These are phyloP conservation scores for Pseudocercospora fijiensis DNA, from an alignment of 2,329 filamentous ascomycete genomes.

Conservation along the genomic window DNA sequence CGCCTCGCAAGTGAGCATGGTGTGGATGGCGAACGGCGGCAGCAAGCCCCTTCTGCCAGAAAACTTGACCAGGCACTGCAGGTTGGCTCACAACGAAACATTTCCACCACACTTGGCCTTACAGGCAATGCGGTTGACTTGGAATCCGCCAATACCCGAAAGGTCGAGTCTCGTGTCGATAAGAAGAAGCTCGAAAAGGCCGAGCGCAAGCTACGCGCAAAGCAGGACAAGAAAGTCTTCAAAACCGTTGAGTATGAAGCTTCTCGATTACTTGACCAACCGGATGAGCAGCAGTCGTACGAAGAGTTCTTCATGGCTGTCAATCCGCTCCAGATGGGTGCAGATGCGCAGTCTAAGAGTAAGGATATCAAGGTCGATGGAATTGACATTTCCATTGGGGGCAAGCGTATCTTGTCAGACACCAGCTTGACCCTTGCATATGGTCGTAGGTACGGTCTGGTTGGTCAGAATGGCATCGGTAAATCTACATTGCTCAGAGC, in stretches of 20 bases:
- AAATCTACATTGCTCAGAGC: conserved; percentile 84
- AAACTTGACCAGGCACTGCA: conserved; percentile 93
- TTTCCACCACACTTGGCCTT: conserved; percentile 91
- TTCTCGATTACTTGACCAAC: conserved; percentile 79
- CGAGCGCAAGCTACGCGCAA: conserved; percentile 93
- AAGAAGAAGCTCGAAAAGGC: conserved; percentile 99
- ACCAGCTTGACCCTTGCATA: conserved; percentile 88
- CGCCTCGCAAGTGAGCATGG: conserved; percentile 74
- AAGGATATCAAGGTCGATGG: conserved; percentile 99
- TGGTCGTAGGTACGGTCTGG: conserved; percentile 90
- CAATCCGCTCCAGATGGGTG: conserved; percentile 87
- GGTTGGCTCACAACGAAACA: conserved; percentile 88
- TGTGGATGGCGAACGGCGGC: conserved; percentile 62
- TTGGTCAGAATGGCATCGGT: conserved; percentile 97
- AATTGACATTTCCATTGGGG: conserved; percentile 90
- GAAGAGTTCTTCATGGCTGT: conserved; percentile 99
- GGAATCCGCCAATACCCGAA: conserved; percentile 86
- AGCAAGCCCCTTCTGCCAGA: conserved; percentile 73
- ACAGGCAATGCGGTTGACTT: conserved; percentile 82
- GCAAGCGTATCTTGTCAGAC: conserved; percentile 83
- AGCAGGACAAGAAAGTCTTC: conserved; percentile 97
- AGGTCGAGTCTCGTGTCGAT: conserved; percentile 96
- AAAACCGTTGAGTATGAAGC: conserved; percentile 98
- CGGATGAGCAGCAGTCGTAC: conserved; percentile 83
- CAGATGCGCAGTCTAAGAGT: conserved; percentile 70